Evolutionary conservation across 2,329 filamentous ascomycete species (phyloP), one percentile per base, ranked within the genome.

Genomic region (Neofusicoccum kwambonambiense): DNA sequence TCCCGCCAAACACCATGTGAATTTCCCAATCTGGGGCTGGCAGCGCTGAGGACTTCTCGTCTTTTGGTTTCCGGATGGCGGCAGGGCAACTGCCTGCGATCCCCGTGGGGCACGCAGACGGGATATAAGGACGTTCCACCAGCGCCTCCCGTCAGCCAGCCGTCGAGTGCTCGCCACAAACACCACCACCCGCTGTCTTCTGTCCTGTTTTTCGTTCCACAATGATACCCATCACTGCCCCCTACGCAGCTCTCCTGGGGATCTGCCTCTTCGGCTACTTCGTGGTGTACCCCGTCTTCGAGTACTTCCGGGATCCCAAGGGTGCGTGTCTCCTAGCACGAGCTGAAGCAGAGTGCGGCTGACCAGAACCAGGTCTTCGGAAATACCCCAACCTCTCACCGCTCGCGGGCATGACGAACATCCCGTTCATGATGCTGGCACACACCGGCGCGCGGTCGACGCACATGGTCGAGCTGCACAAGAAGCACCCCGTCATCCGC

Each of bases 381-480:
- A 79, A 78, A 70, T 85, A 82, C 64, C 81, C 81, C 11, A 82
- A 80, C 65, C 73, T 84, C 66, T 77, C 77, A 35, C 70, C 76
- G 4, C 73, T 83, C 12, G 80, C 82, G 0, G 82, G 81, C 7
- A 76, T 84, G 27, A 80, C 80, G 7, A 77, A 79, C 51, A 68
- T 85, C 2, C 77, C 80, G 0, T 84, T 82, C 69, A 81, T 82
- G 74, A 66, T 80, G 3, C 73, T 82, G 17, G 79, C 82, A 1
- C 76, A 77, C 15, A 71, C 74, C 11, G 80, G 78, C 0, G 79
- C 79, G 65, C 79, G 82, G 13, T 83, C 81, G 1, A 73, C 72
- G 12, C 73, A 78, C 27, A 74, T 84, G 11, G 65, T 71, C 2
- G 74, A 81, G 65, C 70, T 82, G 49, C 83, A 85, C 72, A 80